These are phyloP conservation scores for Fomitopsis serialis DNA, from an alignment of 768 basidiomycete species.

Conservation along the genomic window DNA sequence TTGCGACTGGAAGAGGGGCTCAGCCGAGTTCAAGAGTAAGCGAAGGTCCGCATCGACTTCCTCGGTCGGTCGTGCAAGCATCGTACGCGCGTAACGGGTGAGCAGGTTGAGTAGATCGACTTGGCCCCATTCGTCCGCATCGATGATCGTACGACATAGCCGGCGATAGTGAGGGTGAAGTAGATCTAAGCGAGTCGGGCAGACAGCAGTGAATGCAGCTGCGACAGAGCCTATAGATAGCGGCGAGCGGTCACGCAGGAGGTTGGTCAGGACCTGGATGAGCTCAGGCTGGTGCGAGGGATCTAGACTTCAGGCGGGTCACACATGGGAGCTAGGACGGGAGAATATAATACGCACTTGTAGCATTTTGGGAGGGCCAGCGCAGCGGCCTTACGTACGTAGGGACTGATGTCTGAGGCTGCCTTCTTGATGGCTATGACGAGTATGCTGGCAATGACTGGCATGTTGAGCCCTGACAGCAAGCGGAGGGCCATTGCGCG, in stretches of 20 bases:
- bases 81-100: slow-evolving; percentile 74
- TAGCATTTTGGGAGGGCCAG: slow-evolving; percentile 85
- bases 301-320: slow-evolving; percentile 54
- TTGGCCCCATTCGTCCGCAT: slow-evolving; percentile 98
- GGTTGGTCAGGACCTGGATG: slow-evolving; percentile 58
- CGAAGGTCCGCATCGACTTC: slow-evolving; percentile 65
- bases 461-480: slow-evolving; percentile 85
- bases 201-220: slow-evolving; percentile 82
- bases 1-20: slow-evolving; percentile 77
- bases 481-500: slow-evolving; percentile 95
- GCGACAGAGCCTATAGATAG: slow-evolving; percentile 84
- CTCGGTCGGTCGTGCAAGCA: slow-evolving; percentile 63
- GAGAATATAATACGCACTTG: slow-evolving; percentile 42
- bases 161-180: slow-evolving; percentile 86
- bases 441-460: slow-evolving; percentile 82
- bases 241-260: slow-evolving; percentile 72
- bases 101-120: slow-evolving; percentile 74
- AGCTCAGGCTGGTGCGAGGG: slow-evolving; percentile 64
- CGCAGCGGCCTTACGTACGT: slow-evolving; percentile 90
- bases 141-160: slow-evolving; percentile 76
- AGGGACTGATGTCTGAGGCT: slow-evolving; percentile 87
- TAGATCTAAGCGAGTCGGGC: slow-evolving; percentile 81
- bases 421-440: slow-evolving; percentile 90
- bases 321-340: not conserved
- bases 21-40: slow-evolving; percentile 63